Evolutionary conservation across 2,329 filamentous ascomycete species (phyloP).

Genomic region (Juglanconis oblonga): DNA sequence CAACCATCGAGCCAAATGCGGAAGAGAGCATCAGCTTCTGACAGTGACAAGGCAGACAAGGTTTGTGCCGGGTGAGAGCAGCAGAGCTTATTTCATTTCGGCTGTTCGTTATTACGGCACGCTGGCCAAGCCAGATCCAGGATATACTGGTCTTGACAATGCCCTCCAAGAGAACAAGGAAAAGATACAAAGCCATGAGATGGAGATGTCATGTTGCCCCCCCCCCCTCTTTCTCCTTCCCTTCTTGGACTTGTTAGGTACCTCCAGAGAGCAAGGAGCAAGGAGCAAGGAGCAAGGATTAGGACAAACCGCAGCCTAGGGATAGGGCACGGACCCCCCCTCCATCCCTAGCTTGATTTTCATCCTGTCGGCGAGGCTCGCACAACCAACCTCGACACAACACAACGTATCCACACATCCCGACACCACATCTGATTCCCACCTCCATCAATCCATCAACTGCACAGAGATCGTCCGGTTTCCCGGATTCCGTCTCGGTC

Average conservation of each 20-base stretch:
- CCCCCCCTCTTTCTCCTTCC: no score
- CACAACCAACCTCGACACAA: not conserved
- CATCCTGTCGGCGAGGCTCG: not conserved
- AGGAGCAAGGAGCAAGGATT: not conserved
- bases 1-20: not conserved
- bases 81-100: no score
- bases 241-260: not conserved
- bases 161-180: no score
- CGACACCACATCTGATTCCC: not conserved
- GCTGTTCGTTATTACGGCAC: no score
- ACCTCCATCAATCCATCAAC: not conserved
- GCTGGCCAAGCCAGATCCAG: no score
- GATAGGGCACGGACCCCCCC: not conserved
- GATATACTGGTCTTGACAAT: no score
- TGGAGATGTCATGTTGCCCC: no score
- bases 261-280: not conserved
- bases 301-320: not conserved
- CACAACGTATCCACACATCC: not conserved
- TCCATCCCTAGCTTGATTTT: not conserved
- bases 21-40: no score
- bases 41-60: no score
- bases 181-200: no score
- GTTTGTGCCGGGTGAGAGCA: no score
- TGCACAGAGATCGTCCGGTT: not conserved
- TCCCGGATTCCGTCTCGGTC: not conserved